Conservation (phyloP, 805 yeast genomes). For the Wickerhamiella sergipiensis region DNA sequence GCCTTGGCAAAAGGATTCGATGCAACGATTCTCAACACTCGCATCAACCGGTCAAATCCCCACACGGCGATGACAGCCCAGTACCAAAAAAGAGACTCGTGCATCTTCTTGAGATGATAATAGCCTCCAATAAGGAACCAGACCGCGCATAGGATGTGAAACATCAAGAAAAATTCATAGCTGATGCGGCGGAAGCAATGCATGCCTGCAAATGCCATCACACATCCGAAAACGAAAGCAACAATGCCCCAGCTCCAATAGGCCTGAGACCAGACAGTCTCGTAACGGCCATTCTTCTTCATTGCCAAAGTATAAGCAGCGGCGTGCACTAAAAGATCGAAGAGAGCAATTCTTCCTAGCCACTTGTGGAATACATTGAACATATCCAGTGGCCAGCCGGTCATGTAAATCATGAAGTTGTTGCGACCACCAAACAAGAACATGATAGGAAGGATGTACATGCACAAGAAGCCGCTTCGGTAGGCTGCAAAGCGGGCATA, state of each 20-base stretch:
- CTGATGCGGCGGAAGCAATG: conserved; percentile 35
- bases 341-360: conserved; percentile 38
- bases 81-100: conserved; percentile 35
- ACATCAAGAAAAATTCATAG: conserved; percentile 44
- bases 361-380: conserved; percentile 50
- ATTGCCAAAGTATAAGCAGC: conserved; percentile 34
- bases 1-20: conserved; percentile 34
- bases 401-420: conserved; percentile 41
- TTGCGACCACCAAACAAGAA: conserved; percentile 56
- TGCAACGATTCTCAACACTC: conserved; percentile 38
- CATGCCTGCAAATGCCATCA: conserved; percentile 36
- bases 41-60: conserved; percentile 47
- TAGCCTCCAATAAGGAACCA: conserved; percentile 42
- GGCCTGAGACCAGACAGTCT: conserved; percentile 5
- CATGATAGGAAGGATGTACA: conserved; percentile 34
- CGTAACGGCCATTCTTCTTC: conserved; percentile 29
- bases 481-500: background rate
- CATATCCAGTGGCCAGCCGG: conserved; percentile 43
- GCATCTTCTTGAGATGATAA: conserved; percentile 35
- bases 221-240: conserved; percentile 30
- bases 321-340: conserved; percentile 40
- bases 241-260: conserved; percentile 29
- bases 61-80: conserved; percentile 49
- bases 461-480: conserved; percentile 9
- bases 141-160: conserved; percentile 43